Evolutionary conservation across 2,329 filamentous ascomycete genomes (phyloP), one percentile per base, ranked within the genome.

Genomic region (Pseudodiploospora longispora): DNA sequence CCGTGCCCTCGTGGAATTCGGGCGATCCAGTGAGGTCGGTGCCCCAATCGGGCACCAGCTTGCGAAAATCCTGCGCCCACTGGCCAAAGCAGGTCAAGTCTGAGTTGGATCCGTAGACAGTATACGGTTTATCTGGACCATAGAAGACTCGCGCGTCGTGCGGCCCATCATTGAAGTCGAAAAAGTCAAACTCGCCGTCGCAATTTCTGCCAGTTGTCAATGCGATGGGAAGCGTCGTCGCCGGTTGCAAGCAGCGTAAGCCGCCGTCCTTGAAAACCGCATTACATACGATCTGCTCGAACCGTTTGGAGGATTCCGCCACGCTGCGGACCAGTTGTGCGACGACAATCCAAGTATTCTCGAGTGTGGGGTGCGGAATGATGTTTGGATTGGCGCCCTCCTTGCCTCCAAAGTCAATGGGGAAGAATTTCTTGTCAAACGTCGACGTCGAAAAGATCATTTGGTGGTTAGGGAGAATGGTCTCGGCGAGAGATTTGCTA

Each of bases 121-220:
- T 63, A 44, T 72, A 75, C 0, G 76, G 73, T 2, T 52, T 59
- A 0, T 66, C 55, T 0, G 76, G 77, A 0, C 74, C 76, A 46
- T 71, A 72, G 51, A 81, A 77, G 7, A 78, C 70, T 5, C 78
- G 67, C 1, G 75, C 76, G 52, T 82, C 78, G 50, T 77, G 76
- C 0, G 78, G 76, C 0, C 78, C 78, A 12, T 69, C 55, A 47
- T 67, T 73, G 44, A 70, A 50, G 30, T 54, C 59, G 38, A 75
- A 62, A 44, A 62, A 65, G 1, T 55, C 58, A 5, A 74, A 47
- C 3, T 73, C 62, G 2, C 65, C 70, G 5, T 61, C 51, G 52
- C 76, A 80, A 6, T 68, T 65, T 6, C 63, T 61, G 6, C 62
- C 63, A 0, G 56, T 49, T 0, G 75, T 77, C 0, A 70, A 60